Evolutionary conservation across 2,329 filamentous ascomycete species (phyloP).

Genomic region (Talaromyces sp.): DNA sequence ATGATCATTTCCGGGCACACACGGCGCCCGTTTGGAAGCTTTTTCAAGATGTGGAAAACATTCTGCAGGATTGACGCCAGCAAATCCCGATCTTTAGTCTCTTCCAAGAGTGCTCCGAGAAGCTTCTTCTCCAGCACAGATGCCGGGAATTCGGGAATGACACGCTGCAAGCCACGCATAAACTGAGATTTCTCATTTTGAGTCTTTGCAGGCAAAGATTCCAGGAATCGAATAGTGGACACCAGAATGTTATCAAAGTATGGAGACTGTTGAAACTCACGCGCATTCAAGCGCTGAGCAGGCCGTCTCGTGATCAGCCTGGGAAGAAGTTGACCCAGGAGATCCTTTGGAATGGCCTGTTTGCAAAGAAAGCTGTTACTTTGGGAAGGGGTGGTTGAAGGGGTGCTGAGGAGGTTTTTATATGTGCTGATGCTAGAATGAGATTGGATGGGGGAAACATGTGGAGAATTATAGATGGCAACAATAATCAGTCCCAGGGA

Average conservation of each 20-base stretch:
- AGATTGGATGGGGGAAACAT: slow-evolving; percentile 76
- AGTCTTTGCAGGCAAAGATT: slow-evolving; percentile 86
- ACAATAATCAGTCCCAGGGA: slow-evolving; percentile 84
- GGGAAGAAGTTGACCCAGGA: slow-evolving; percentile 71
- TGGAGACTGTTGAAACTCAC: slow-evolving; percentile 88
- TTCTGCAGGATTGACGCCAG: slow-evolving; percentile 83
- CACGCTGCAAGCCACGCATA: slow-evolving; percentile 78
- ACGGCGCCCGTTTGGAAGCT: slow-evolving; percentile 70
- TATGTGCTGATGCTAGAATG: slow-evolving; percentile 78
- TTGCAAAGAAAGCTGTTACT: slow-evolving; percentile 82
- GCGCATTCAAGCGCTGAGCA: slow-evolving; percentile 78
- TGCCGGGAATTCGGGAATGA: slow-evolving; percentile 86
- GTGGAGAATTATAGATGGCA: slow-evolving; percentile 90
- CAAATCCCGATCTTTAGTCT: slow-evolving; percentile 87
- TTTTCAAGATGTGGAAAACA: slow-evolving; percentile 80
- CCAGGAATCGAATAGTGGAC: slow-evolving; percentile 91
- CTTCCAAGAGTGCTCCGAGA: slow-evolving; percentile 79
- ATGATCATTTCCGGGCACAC: slow-evolving; percentile 81
- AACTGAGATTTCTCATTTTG: slow-evolving; percentile 87
- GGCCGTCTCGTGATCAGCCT: slow-evolving; percentile 81
- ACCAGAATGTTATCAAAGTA: slow-evolving; percentile 98
- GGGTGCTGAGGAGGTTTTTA: slow-evolving; percentile 74
- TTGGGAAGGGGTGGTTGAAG: slow-evolving; percentile 70
- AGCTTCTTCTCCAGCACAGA: slow-evolving; percentile 94
- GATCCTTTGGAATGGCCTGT: slow-evolving; percentile 71